Percentiles rank a stretch among this genome's conserved stretches.
These are phyloP conservation scores for Kwoniella sp. DNA, from an alignment of 768 basidiomycete species.

Conservation along the genomic window DNA sequence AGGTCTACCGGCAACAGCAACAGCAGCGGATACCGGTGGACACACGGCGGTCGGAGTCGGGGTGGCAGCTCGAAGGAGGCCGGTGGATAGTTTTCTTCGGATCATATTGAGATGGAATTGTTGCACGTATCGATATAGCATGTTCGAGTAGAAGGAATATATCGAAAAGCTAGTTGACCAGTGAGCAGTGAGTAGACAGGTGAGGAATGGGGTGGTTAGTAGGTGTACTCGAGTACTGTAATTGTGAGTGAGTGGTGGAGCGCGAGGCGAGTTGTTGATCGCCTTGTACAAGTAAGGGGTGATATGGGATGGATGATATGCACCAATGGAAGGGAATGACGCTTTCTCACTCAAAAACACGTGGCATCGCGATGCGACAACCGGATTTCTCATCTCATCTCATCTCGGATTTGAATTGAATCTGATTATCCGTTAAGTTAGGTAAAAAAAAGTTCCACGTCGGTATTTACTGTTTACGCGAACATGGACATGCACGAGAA, in stretches of 20 bases:
- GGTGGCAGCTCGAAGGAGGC: conserved; percentile 39
- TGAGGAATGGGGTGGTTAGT: too few relatives aligned
- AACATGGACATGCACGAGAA: too few relatives aligned
- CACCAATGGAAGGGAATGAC: conserved; percentile 26
- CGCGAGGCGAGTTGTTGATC: conserved; percentile 3
- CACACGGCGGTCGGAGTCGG: conserved; percentile 12
- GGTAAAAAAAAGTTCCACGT: not conserved
- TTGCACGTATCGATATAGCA: conserved; percentile 1
- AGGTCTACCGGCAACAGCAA: conserved; percentile 14
- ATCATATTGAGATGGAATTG: conserved; percentile 38
- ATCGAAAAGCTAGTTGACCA: not conserved
- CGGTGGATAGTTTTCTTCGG: conserved; percentile 47
- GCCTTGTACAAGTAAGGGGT: too few relatives aligned
- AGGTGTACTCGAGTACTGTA: too few relatives aligned
- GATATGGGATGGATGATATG: not conserved
- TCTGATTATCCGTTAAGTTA: too few relatives aligned
- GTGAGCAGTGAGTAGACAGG: not conserved
- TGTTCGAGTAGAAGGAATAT: not conserved
- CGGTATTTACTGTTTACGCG: not conserved
- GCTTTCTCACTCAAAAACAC: not conserved
- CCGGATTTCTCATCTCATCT: too few relatives aligned
- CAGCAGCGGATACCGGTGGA: conserved; percentile 11
- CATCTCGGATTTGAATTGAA: too few relatives aligned
- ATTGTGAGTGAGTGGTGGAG: not conserved
- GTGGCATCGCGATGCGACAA: not conserved